Percentiles rank a stretch among this genome's conserved stretches.
Conservation (phyloP, 2,329 filamentous ascomycete species). For the Drechslerella coelobrocha region DNA sequence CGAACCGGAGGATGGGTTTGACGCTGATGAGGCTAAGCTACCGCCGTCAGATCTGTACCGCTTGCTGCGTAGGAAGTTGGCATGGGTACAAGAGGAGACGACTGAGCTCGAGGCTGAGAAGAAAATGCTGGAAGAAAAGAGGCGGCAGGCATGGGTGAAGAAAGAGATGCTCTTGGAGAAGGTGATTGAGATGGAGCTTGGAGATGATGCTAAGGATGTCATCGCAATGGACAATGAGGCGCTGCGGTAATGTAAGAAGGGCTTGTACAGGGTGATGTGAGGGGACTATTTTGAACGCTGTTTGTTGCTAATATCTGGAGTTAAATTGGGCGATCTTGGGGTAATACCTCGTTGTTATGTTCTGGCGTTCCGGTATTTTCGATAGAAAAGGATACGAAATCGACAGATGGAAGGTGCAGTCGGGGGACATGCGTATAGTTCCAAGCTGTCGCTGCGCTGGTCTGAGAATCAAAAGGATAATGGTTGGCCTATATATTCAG, state of each 20-base stretch:
- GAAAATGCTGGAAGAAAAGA: constrained; percentile 70
- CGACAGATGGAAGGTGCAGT: background rate
- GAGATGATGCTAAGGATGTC: constrained; percentile 66
- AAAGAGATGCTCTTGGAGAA: constrained; percentile 82
- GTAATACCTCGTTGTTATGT: constrained; percentile 9
- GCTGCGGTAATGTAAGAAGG: background rate
- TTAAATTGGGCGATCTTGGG: constrained; percentile 38
- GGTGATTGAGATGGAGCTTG: constrained; percentile 73
- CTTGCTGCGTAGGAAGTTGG: constrained; percentile 68
- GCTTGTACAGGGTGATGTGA: background rate
- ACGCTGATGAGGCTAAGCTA: constrained; percentile 52
- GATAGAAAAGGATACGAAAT: background rate
- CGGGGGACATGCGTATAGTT: constrained; percentile 9
- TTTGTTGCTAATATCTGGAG: constrained; percentile 28
- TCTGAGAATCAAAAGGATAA: too few relatives aligned
- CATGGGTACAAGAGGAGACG: constrained; percentile 74
- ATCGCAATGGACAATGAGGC: constrained; percentile 56
- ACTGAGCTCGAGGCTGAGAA: constrained; percentile 71
- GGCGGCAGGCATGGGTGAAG: constrained; percentile 76
- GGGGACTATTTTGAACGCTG: background rate
- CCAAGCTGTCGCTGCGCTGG: background rate
- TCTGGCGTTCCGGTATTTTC: constrained; percentile 7
- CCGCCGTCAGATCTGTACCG: constrained; percentile 73
- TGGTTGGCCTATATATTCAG: too few relatives aligned
- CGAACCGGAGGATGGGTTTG: constrained; percentile 53